phyloP scores from a whole-genome alignment of 1,139 yeast species.

The Geotrichum candidum region DNA sequence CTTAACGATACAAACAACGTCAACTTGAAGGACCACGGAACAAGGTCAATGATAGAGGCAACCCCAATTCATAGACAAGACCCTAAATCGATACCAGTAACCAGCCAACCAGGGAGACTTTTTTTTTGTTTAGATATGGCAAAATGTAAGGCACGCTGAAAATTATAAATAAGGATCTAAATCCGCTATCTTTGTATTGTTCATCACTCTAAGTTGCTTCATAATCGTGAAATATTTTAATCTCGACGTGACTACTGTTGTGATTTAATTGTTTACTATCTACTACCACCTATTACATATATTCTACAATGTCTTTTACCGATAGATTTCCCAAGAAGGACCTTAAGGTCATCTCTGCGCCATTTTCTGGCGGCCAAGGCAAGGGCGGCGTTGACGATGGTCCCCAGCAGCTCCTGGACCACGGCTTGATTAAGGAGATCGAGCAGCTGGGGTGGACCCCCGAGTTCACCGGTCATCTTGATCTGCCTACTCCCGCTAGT shows the following conservation, averaged over 20 bases:
- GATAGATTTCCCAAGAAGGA: slow-evolving; percentile 21
- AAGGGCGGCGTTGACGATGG: slow-evolving; percentile 91
- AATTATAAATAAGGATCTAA: background rate
- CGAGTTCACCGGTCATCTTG: slow-evolving; percentile 51
- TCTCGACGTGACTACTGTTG: background rate
- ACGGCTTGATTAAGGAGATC: slow-evolving; percentile 63
- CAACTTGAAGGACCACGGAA: background rate
- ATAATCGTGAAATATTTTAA: background rate
- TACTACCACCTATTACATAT: background rate
- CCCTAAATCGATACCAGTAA: background rate
- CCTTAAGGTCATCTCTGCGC: slow-evolving; percentile 59
- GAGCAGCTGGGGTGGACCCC: slow-evolving; percentile 69
- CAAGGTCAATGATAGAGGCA: background rate
- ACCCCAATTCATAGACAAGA: background rate
- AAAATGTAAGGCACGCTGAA: background rate
- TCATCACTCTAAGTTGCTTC: background rate
- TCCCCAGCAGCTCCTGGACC: slow-evolving; percentile 70
- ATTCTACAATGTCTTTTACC: slow-evolving; percentile 15
- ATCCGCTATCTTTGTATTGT: background rate
- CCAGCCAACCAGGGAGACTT: background rate
- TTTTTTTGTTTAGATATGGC: background rate
- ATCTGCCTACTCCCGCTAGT: slow-evolving; percentile 31
- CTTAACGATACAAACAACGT: slow-evolving; percentile 7
- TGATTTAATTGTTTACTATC: background rate
- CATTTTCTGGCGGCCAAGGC: slow-evolving; percentile 96